Conservation (phyloP, 805 yeast species). For the Wickerhamomyces mucosus region DNA sequence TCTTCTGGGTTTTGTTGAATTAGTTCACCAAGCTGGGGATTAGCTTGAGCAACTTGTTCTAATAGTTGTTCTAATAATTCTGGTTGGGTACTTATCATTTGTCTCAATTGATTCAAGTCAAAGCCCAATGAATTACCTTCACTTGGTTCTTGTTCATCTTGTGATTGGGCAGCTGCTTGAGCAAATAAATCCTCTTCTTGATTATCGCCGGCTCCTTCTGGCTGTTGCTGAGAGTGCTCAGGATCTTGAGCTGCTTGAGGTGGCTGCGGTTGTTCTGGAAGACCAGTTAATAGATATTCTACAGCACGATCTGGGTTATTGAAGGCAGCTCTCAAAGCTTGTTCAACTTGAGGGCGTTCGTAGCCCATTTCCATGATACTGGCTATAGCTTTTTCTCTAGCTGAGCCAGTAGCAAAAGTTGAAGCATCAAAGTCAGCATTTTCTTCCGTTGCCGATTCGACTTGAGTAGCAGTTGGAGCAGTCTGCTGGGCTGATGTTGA, state of each 20-base stretch:
- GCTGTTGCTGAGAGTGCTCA: slow-evolving; percentile 1
- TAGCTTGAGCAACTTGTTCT: slow-evolving; percentile 69
- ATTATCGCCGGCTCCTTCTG: slow-evolving; percentile 14
- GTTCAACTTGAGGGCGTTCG: slow-evolving; percentile 76
- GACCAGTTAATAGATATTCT: slow-evolving; percentile 84
- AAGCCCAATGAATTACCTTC: slow-evolving; percentile 26
- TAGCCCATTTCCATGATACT: slow-evolving; percentile 96
- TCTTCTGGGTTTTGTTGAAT: slow-evolving; percentile 87
- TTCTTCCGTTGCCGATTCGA: slow-evolving; percentile 5
- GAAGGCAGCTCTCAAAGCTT: slow-evolving; percentile 89
- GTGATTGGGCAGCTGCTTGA: slow-evolving; percentile 28
- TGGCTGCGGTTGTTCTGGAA: slow-evolving; percentile 41
- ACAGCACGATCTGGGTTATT: slow-evolving; percentile 98
- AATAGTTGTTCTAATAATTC: slow-evolving; percentile 77
- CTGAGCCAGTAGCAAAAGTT: slow-evolving; percentile 67
- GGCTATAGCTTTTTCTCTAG: slow-evolving; percentile 67
- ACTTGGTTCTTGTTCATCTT: slow-evolving; percentile 14
- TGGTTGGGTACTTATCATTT: slow-evolving; percentile 76
- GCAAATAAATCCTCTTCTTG: slow-evolving; percentile 22
- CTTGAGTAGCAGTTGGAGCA: slow-evolving; percentile 14
- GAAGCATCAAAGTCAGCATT: slow-evolving; percentile 26
- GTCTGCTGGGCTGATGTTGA: slow-evolving; percentile 16
- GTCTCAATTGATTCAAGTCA: slow-evolving; percentile 49
- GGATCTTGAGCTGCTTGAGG: slow-evolving; percentile 21
- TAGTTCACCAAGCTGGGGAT: slow-evolving; percentile 77